Evolutionary conservation across 352 stramenopile species (phyloP).

Genomic region (Globisporangium parvum): DNA sequence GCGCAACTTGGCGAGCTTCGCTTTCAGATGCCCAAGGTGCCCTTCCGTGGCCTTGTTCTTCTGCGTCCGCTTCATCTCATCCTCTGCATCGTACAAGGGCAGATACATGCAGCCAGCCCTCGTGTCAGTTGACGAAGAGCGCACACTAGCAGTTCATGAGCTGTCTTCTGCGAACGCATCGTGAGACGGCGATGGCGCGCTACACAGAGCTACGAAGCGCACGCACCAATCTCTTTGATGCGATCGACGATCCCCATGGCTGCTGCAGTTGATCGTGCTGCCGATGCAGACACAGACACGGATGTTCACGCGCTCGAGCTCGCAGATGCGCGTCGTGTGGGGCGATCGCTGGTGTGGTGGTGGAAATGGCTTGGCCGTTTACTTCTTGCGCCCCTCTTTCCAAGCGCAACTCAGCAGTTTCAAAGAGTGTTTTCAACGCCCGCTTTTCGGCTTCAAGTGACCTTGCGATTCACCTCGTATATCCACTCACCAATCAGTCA

Average conservation of each 20-base stretch:
- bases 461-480: neutral
- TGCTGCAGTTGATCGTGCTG: slow-evolving; percentile 9
- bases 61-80: slow-evolving; percentile 97
- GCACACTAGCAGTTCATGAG: no score
- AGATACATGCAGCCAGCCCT: neutral
- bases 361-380: neutral
- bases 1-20: slow-evolving; percentile 98
- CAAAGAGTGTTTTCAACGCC: no score
- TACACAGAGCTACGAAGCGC: slow-evolving; percentile 5
- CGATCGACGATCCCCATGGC: slow-evolving; percentile 90
- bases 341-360: neutral
- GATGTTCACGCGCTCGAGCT: neutral
- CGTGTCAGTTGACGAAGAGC: no score
- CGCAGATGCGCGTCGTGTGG: neutral
- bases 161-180: no score
- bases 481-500: neutral
- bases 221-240: slow-evolving; percentile 92
- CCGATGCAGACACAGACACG: neutral
- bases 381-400: neutral
- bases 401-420: no score
- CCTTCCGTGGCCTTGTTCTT: slow-evolving; percentile 97
- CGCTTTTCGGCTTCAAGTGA: neutral
- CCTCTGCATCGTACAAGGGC: slow-evolving; percentile 41
- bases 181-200: no score
- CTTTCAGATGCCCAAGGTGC: slow-evolving; percentile 94